Evolutionary conservation across 495 filamentous ascomycete genomes (phyloP), one percentile per base, ranked within the genome.

Genomic region (Neurospora pannonica): DNA sequence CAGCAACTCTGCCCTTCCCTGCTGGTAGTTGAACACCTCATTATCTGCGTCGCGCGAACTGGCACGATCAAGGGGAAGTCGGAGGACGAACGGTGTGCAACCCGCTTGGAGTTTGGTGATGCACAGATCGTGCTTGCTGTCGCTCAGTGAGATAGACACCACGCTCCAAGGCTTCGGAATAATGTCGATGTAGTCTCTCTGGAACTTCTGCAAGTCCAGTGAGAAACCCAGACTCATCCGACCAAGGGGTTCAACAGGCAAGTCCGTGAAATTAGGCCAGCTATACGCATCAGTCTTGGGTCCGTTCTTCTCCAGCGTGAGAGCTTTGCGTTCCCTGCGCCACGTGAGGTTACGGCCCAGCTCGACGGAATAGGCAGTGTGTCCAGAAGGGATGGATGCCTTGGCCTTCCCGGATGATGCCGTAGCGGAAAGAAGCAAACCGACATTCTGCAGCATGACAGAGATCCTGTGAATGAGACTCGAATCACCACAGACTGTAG

Each of bases 91-190:
- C 10, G 97, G 96, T 37, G 86, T 88, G 38, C 92, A 88, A 21
- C 89, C 89, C 40, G 89, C 84, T 74, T 92, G 89, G 31, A 97
- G 88, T 75, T 92, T 91, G 15, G 92, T 94, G 48, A 97, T 89
- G 74, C 91, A 91, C 17, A 99, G 90, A 75, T 98, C 95, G 15
- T 92, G 90, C 10, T 85, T 86, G 71, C 89, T 90, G 39, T 96
- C 93, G 78, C 91, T 95, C 21, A 98, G 78, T 0, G 93, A 91
- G 37, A 99, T 83, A 0, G 95, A 98, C 9, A 98, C 83, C 6
- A 93, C 93, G 46, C 90, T 94, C 96, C 96, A 99, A 31, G 85
- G 81, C 28, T 84, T 81, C 0, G 96, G 97, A 38, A 98, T 90
- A 72, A 97, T 93, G 77, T 95, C 92, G 74, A 94, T 84, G 78